These are phyloP conservation scores for Microcos paniculata DNA, from an alignment of 345 rosid genomes.

Conservation along the genomic window DNA sequence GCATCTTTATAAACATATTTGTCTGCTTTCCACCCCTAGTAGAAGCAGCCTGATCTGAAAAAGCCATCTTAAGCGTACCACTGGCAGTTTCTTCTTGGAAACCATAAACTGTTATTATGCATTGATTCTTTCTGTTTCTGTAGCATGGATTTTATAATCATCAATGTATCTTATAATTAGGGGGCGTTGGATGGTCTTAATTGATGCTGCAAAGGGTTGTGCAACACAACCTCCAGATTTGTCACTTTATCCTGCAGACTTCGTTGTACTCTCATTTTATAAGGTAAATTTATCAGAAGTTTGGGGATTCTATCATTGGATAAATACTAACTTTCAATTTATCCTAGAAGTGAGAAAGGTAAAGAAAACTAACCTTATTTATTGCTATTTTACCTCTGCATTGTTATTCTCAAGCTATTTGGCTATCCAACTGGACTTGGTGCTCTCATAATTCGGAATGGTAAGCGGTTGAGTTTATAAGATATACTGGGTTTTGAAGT, in stretches of 20 bases:
- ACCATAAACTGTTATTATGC: neutral
- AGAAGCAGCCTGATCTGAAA: constrained; percentile 3
- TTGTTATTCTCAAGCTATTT: constrained; percentile 59
- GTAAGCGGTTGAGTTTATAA: constrained; percentile 43
- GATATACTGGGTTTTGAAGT: constrained; percentile 18
- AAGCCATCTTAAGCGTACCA: neutral
- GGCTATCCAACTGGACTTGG: constrained; percentile 99
- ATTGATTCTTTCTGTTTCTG: neutral
- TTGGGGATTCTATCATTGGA: neutral
- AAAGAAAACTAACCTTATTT: constrained; percentile 1
- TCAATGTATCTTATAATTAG: constrained; percentile 29
- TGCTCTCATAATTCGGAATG: constrained; percentile 81
- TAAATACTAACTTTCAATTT: neutral
- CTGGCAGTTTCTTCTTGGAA: neutral
- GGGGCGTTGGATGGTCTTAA: constrained; percentile 80
- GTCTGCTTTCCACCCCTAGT: neutral
- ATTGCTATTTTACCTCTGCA: constrained; percentile 19
- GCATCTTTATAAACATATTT: neutral
- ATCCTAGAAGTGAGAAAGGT: constrained; percentile 29
- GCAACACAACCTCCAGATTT: constrained; percentile 79
- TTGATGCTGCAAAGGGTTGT: constrained; percentile 98
- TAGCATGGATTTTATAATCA: neutral
- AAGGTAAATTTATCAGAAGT: constrained; percentile 35
- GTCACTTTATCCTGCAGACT: constrained; percentile 79
- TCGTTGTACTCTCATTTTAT: constrained; percentile 83